phyloP scores from a whole-genome alignment of 2,329 filamentous ascomycete species.

The Myriosclerotinia duriaeana region DNA sequence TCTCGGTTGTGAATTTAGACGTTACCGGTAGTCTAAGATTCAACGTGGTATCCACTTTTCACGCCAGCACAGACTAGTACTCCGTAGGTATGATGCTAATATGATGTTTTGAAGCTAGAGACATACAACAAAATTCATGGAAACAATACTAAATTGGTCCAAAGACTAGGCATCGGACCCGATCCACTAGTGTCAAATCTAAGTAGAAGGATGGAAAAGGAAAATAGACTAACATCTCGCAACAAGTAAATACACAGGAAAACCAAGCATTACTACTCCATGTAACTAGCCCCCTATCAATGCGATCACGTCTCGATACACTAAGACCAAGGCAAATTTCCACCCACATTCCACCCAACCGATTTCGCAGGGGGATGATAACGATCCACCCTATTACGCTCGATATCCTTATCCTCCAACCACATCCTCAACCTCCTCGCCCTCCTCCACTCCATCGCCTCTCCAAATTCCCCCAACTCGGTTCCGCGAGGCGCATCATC shows the following conservation, averaged over 20 bases:
- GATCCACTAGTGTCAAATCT: too few relatives aligned
- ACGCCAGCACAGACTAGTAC: too few relatives aligned
- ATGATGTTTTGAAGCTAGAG: not conserved
- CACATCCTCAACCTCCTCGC: not conserved
- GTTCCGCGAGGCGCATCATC: not conserved
- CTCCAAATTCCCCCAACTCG: not conserved
- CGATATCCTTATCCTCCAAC: slow-evolving; percentile 3
- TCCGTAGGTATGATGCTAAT: too few relatives aligned
- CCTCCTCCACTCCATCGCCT: not conserved
- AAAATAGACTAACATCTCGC: not conserved
- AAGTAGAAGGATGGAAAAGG: not conserved
- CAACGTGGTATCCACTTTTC: not conserved
- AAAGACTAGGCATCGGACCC: too few relatives aligned
- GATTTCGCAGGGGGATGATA: not conserved
- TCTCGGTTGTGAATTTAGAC: not conserved
- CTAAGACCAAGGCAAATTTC: not conserved
- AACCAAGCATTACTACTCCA: not conserved
- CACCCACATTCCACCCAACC: not conserved
- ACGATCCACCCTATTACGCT: not conserved
- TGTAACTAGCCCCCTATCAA: not conserved
- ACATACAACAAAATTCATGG: not conserved
- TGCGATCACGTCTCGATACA: not conserved
- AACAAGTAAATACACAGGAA: not conserved
- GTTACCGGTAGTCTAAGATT: too few relatives aligned
- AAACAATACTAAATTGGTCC: too few relatives aligned